Conservation (phyloP, 345 rosid species). For the Hirschfeldia incana region DNA sequence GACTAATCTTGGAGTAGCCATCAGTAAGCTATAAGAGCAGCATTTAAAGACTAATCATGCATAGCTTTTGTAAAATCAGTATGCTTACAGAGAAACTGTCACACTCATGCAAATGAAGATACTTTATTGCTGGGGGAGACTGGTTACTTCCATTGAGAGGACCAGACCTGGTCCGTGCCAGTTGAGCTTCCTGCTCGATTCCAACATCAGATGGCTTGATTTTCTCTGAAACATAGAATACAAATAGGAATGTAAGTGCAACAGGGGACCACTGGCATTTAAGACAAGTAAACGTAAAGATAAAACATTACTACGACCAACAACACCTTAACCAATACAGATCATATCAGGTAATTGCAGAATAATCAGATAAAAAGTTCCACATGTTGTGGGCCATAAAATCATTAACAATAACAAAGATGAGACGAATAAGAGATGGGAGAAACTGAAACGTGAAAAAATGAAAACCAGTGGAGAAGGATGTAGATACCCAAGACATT, state of each 20-base stretch:
- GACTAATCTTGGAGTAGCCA: neutral
- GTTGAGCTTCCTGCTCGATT: slow-evolving; percentile 88
- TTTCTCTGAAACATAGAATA: slow-evolving; percentile 62
- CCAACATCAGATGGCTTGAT: slow-evolving; percentile 98
- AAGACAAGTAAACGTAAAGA: neutral
- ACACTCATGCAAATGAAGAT: slow-evolving; percentile 85
- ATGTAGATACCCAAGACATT: slow-evolving; percentile 55
- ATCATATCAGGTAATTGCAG: slow-evolving; percentile 27
- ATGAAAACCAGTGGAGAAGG: neutral
- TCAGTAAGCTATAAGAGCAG: neutral
- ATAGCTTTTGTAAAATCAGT: slow-evolving; percentile 14
- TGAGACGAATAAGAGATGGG: neutral
- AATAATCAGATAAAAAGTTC: slow-evolving; percentile 8
- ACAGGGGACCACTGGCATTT: slow-evolving; percentile 6
- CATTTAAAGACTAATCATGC: neutral
- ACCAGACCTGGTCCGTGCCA: slow-evolving; percentile 60
- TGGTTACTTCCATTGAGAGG: slow-evolving; percentile 61
- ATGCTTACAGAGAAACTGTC: slow-evolving; percentile 87
- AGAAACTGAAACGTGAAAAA: neutral
- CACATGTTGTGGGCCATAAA: slow-evolving; percentile 20
- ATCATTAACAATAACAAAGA: neutral
- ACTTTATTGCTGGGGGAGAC: slow-evolving; percentile 71
- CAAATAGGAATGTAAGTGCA: slow-evolving; percentile 18
- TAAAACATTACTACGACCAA: slow-evolving; percentile 8
- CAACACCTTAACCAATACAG: slow-evolving; percentile 19